These are phyloP conservation scores for Chrysanthemum lavandulifolium DNA, from an alignment of 129 eudicot genomes.

Conservation along the genomic window DNA sequence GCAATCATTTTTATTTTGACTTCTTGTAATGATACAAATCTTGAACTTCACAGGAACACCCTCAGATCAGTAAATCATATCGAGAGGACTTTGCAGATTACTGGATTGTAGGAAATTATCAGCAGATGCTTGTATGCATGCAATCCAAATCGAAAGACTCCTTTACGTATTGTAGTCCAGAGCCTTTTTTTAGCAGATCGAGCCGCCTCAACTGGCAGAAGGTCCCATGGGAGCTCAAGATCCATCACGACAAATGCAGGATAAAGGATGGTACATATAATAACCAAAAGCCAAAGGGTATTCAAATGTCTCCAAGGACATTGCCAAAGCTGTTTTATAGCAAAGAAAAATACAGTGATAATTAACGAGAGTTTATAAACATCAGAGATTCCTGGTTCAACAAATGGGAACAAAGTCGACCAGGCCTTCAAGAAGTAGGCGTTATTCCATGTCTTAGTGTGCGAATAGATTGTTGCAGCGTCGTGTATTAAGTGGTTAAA, in stretches of 20 bases:
- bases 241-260: slow-evolving; percentile 73
- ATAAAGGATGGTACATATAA: slow-evolving; percentile 47
- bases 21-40: neutral
- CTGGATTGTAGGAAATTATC: slow-evolving; percentile 90
- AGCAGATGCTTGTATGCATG: slow-evolving; percentile 82
- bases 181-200: slow-evolving; percentile 86
- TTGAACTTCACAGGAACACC: slow-evolving; percentile 59
- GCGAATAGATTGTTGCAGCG: slow-evolving; percentile 2
- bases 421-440: slow-evolving; percentile 64
- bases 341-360: slow-evolving; percentile 69
- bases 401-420: slow-evolving; percentile 56
- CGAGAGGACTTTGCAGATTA: slow-evolving; percentile 64
- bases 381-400: slow-evolving; percentile 72
- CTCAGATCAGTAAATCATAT: slow-evolving; percentile 61
- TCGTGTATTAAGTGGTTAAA: slow-evolving; percentile 11
- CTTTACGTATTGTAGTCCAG: slow-evolving; percentile 80
- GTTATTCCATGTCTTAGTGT: slow-evolving; percentile 48
- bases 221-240: slow-evolving; percentile 78
- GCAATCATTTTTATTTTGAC: neutral
- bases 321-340: slow-evolving; percentile 74
- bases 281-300: slow-evolving; percentile 47
- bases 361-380: slow-evolving; percentile 87
- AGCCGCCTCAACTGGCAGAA: slow-evolving; percentile 40
- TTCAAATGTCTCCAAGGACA: slow-evolving; percentile 50
- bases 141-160: slow-evolving; percentile 85